phyloP scores from a whole-genome alignment of 306 rosid genomes.

The Urtica urens region DNA sequence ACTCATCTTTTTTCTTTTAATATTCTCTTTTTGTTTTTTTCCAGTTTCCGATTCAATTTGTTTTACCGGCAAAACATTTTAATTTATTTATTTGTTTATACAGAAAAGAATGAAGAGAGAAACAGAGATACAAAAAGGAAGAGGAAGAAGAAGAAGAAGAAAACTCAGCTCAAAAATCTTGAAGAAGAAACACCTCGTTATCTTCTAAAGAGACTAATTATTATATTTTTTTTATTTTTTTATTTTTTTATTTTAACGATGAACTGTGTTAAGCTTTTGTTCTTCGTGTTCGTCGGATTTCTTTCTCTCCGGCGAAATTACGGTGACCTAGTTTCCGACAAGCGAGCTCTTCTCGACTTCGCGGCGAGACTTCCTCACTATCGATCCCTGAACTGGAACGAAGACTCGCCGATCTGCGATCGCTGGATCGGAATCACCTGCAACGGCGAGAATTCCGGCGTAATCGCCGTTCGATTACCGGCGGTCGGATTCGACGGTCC shows the following conservation, averaged over 20 bases:
- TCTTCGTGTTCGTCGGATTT: conserved; percentile 33
- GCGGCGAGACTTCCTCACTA: conserved; percentile 43
- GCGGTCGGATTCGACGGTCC: conserved; percentile 67
- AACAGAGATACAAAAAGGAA: conserved; percentile 4
- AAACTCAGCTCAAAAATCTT: neutral
- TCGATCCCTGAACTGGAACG: conserved; percentile 61
- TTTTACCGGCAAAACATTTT: conserved; percentile 6
- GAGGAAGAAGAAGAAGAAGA: neutral
- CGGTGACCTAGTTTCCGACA: conserved; percentile 65
- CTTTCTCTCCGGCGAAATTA: conserved; percentile 19
- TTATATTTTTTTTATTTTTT: neutral
- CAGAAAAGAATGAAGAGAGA: conserved; percentile 11
- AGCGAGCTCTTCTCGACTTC: conserved; percentile 60
- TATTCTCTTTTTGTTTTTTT: conserved; percentile 14
- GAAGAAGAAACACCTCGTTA: conserved; percentile 47
- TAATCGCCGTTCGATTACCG: conserved; percentile 51
- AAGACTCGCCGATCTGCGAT: conserved; percentile 35
- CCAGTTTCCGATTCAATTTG: conserved; percentile 1
- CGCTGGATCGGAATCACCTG: conserved; percentile 79
- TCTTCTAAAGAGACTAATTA: conserved; percentile 19
- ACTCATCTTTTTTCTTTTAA: conserved; percentile 13
- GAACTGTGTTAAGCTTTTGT: conserved; percentile 24
- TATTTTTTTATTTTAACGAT: conserved; percentile 13
- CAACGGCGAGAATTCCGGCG: conserved; percentile 32
- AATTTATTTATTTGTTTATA: conserved; percentile 10